A percentile compares a stretch with the other conserved stretches of the same genome.
Conservation (phyloP, 2,329 filamentous ascomycete genomes). For the Esteya vermicola region DNA sequence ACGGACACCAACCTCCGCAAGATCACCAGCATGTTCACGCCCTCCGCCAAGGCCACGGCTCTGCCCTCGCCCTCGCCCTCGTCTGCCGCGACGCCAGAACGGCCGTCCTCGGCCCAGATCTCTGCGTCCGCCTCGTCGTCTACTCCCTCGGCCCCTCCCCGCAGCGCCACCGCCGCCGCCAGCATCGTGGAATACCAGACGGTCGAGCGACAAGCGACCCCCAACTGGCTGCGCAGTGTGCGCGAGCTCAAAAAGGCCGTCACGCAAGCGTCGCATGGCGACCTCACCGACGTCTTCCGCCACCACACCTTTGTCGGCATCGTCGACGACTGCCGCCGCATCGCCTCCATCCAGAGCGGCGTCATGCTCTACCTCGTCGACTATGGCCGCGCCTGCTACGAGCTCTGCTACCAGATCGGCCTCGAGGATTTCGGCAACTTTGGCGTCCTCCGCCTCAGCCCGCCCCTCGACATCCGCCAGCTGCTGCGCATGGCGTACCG, state of each 20-base stretch:
- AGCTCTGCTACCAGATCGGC: constrained; percentile 92
- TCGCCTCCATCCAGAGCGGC: constrained; percentile 86
- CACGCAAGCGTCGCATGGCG: constrained; percentile 67
- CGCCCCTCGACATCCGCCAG: constrained; percentile 55
- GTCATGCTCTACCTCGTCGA: constrained; percentile 87
- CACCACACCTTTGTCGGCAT: constrained; percentile 87
- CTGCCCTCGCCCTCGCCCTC: too few relatives aligned
- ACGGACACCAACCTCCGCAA: constrained; percentile 83
- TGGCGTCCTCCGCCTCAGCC: constrained; percentile 66
- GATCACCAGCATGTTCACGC: constrained; percentile 90
- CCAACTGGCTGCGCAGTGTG: constrained; percentile 68
- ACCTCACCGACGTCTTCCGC: constrained; percentile 74
- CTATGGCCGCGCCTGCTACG: constrained; percentile 73
- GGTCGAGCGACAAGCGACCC: constrained; percentile 52
- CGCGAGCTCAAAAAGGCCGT: constrained; percentile 73
- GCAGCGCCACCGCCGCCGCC: constrained; percentile 10
- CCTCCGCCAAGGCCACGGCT: too few relatives aligned
- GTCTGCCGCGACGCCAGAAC: too few relatives aligned
- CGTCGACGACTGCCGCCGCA: constrained; percentile 71
- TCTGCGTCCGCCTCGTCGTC: neutral
- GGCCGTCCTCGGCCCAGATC: too few relatives aligned
- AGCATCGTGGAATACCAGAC: constrained; percentile 56
- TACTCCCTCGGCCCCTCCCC: constrained; percentile 10
- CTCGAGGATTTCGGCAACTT: constrained; percentile 95
- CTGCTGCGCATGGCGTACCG: constrained; percentile 62